Conservation (phyloP, 306 rosid genomes). For the Quillaja saponaria region DNA sequence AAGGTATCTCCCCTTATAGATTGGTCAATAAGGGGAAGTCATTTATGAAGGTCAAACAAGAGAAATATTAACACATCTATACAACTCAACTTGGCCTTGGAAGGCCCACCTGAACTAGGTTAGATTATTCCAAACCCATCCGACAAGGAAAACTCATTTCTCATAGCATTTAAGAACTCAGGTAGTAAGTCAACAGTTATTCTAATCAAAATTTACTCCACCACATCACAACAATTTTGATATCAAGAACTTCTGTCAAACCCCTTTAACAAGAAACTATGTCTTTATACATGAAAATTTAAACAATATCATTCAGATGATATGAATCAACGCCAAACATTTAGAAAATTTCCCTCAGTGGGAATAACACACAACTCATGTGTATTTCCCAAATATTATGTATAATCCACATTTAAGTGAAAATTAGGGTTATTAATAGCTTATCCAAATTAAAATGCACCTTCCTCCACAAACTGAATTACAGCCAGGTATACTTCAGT, state of each 20-base stretch:
- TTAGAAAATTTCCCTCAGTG: not conserved
- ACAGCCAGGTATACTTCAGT: not conserved
- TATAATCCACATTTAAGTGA: not conserved
- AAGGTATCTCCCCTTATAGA: no score
- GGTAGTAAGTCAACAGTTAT: conserved; percentile 16
- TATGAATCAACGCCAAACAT: not conserved
- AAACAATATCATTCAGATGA: not conserved
- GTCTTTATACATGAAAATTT: conserved; percentile 6
- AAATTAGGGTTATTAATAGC: not conserved
- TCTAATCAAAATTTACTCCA: conserved; percentile 10
- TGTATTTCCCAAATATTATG: not conserved
- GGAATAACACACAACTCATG: not conserved
- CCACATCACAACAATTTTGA: not conserved
- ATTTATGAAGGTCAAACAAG: no score
- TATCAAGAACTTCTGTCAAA: not conserved
- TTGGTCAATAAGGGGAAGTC: no score
- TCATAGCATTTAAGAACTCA: conserved; percentile 11
- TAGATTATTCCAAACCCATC: no score
- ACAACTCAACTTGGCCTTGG: no score
- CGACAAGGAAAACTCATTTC: not conserved
- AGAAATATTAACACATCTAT: no score
- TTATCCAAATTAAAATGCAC: not conserved
- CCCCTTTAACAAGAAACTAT: conserved; percentile 4
- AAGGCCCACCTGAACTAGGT: no score
- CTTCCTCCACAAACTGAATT: not conserved